Evolutionary conservation across 176 grass and related monocot species (phyloP).

Genomic region (Neostapfia colusana): DNA sequence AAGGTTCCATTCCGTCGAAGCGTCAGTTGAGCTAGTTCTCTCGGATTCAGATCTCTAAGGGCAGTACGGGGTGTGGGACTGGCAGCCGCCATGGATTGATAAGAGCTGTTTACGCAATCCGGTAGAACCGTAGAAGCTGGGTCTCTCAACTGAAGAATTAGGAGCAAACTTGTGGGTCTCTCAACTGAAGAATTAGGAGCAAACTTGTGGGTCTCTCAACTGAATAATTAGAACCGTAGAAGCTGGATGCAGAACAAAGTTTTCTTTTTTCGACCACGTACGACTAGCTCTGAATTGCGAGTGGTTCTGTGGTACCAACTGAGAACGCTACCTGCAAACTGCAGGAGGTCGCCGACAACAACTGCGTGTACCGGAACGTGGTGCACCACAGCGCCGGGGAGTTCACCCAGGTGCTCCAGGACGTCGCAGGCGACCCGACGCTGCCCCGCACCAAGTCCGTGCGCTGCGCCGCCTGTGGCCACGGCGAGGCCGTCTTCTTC

Average conservation of each 20-base stretch:
- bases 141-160: not conserved
- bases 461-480: slow-evolving; percentile 54
- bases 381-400: slow-evolving; percentile 73
- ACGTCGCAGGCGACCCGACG: slow-evolving; percentile 77
- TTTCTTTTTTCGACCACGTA: too few relatives aligned
- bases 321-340: slow-evolving; percentile 7
- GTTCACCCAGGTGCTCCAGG: slow-evolving; percentile 85
- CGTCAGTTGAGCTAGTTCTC: not conserved
- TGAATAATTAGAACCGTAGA: not conserved
- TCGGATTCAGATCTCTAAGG: not conserved
- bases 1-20: not conserved
- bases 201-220: not conserved
- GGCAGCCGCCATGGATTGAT: not conserved
- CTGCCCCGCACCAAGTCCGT: slow-evolving; percentile 78
- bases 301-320: too few relatives aligned
- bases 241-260: too few relatives aligned
- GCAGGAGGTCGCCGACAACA: slow-evolving; percentile 75
- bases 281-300: too few relatives aligned
- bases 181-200: not conserved
- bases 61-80: not conserved
- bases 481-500: slow-evolving; percentile 88
- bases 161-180: not conserved
- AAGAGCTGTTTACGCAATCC: not conserved
- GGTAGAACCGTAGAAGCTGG: not conserved
- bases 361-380: slow-evolving; percentile 83